These are phyloP conservation scores for Mortierella sp. DNA, from an alignment of 371 early-diverging fungal species.

Conservation along the genomic window DNA sequence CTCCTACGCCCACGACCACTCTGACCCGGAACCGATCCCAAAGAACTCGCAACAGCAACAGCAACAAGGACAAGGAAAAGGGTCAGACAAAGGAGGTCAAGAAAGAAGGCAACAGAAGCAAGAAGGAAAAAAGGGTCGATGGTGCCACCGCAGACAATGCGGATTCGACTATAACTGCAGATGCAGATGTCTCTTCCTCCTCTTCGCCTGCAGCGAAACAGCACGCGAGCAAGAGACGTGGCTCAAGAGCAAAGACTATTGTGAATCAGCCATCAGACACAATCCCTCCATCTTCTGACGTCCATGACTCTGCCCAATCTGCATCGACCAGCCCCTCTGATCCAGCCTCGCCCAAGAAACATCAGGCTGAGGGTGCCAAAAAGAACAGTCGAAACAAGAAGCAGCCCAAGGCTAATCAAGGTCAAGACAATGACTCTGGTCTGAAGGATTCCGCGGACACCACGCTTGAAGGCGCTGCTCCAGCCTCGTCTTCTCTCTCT, in stretches of 20 bases:
- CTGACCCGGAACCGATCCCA: constrained; percentile 16
- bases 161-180: neutral
- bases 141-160: neutral
- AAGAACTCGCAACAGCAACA: neutral
- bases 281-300: neutral
- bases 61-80: constrained; percentile 7
- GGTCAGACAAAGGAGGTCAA: constrained; percentile 11
- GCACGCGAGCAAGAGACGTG: constrained; percentile 22
- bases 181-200: neutral
- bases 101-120: constrained; percentile 16
- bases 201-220: constrained; percentile 9
- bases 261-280: neutral
- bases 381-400: constrained; percentile 15
- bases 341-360: constrained; percentile 14
- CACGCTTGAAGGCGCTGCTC: neutral
- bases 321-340: constrained; percentile 2
- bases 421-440: constrained; percentile 1
- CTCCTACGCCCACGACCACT: constrained; percentile 2
- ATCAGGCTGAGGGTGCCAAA: constrained; percentile 7
- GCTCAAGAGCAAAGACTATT: constrained; percentile 14
- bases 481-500: neutral
- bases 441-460: constrained; percentile 4
- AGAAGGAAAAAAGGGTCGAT: constrained; percentile 12
- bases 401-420: constrained; percentile 16
- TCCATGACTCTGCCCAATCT: neutral